Evolutionary conservation across 2,329 filamentous ascomycete species (phyloP).

Genomic region (Ascomycota sp.): DNA sequence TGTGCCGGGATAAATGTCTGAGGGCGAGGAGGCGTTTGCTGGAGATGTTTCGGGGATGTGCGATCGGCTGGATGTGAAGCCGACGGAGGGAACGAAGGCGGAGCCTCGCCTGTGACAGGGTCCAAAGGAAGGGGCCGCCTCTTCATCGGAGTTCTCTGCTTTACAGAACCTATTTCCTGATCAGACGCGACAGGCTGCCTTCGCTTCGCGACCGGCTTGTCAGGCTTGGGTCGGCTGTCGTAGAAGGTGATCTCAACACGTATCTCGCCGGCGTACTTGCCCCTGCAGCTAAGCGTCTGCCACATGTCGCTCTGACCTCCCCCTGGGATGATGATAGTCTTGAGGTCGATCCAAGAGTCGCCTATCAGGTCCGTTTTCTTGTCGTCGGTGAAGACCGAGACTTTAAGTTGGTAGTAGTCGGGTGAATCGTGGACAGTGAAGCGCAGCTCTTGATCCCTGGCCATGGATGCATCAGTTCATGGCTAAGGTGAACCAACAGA

Average conservation of each 20-base stretch:
- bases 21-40: conserved; percentile 25
- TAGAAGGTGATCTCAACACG: conserved; percentile 93
- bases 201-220: conserved; percentile 42
- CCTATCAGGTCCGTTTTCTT: conserved; percentile 95
- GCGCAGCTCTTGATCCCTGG: conserved; percentile 89
- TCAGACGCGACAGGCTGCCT: conserved; percentile 17
- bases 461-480: not conserved
- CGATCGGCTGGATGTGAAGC: conserved; percentile 4
- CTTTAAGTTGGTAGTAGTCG: conserved; percentile 88
- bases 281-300: conserved; percentile 72
- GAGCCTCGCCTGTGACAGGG: conserved; percentile 39
- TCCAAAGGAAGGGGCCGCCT: conserved; percentile 68
- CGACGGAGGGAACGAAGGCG: conserved; percentile 8
- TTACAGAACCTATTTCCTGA: conserved; percentile 16
- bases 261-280: conserved; percentile 91
- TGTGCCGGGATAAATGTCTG: conserved; percentile 29
- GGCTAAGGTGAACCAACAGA: not conserved
- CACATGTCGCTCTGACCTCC: conserved; percentile 89
- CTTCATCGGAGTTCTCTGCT: conserved; percentile 47
- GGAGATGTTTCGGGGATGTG: conserved; percentile 15
- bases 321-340: conserved; percentile 59
- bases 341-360: conserved; percentile 75
- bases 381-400: conserved; percentile 95
- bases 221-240: conserved; percentile 65
- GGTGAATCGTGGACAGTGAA: conserved; percentile 92